Conservation (phyloP, 169 alveolate genomes). For the Eimeria necatrix region DNA sequence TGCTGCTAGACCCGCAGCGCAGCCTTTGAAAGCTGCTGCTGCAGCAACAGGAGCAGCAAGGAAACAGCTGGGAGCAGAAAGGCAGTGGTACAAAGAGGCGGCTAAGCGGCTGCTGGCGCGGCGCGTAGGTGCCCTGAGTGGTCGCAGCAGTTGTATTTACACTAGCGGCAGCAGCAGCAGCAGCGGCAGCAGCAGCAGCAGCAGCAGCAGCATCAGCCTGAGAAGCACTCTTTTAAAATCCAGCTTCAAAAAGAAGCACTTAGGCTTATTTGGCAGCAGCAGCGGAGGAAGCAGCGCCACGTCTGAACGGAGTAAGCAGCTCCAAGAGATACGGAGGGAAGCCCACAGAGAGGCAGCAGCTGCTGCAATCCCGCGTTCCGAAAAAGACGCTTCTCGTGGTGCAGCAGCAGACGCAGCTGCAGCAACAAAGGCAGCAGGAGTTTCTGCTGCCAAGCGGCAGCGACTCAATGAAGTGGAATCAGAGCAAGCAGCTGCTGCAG, state of each 20-base stretch:
- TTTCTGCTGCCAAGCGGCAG: neutral
- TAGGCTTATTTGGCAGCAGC: neutral
- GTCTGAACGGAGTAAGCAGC: conserved; percentile 7
- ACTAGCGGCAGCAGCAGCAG: conserved; percentile 16
- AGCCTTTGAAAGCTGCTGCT: neutral
- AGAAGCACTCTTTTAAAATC: too few relatives aligned
- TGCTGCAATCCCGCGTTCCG: neutral
- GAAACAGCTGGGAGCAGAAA: neutral
- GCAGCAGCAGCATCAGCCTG: too few relatives aligned
- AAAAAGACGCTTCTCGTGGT: neutral
- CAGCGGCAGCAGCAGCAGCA: neutral
- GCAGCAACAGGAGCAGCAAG: conserved; percentile 10
- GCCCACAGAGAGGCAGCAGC: conserved; percentile 26
- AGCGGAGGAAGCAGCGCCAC: neutral
- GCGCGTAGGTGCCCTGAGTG: neutral
- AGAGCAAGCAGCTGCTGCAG: neutral
- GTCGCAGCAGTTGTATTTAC: neutral
- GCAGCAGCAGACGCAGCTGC: neutral
- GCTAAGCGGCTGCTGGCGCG: conserved; percentile 35
- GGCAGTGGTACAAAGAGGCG: neutral
- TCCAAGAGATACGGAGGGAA: neutral
- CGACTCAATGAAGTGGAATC: neutral
- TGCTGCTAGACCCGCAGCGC: too few relatives aligned
- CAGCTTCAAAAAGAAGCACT: too few relatives aligned
- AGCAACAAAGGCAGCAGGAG: neutral